Evolutionary conservation across 2,329 filamentous ascomycete species (phyloP).

Genomic region (Fusarium anguioides): DNA sequence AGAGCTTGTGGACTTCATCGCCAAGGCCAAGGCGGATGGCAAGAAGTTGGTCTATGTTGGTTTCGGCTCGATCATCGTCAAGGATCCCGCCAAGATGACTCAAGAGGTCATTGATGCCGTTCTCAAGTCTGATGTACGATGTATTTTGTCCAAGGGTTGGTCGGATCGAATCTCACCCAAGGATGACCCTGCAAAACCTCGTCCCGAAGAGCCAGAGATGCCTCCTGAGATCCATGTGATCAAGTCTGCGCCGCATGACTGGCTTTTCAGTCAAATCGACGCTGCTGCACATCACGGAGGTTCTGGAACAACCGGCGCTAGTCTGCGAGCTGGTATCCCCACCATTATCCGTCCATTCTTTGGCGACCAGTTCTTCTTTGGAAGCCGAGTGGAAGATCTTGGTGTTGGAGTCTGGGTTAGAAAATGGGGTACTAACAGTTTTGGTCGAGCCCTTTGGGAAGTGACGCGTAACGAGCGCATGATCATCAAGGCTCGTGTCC

Average conservation of each 20-base stretch:
- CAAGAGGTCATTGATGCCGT: constrained; percentile 94
- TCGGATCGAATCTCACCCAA: constrained; percentile 78
- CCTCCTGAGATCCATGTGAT: constrained; percentile 87
- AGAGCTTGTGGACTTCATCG: constrained; percentile 84
- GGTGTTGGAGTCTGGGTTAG: constrained; percentile 91
- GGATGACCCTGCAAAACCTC: constrained; percentile 58
- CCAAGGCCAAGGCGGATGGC: constrained; percentile 79
- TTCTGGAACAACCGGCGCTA: constrained; percentile 93
- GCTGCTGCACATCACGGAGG: constrained; percentile 95
- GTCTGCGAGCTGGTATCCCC: constrained; percentile 87
- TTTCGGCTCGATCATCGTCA: constrained; percentile 95
- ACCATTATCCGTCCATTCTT: constrained; percentile 98
- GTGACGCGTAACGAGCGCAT: constrained; percentile 91
- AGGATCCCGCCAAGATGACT: constrained; percentile 88
- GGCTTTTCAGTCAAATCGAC: constrained; percentile 94
- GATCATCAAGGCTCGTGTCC: constrained; percentile 82
- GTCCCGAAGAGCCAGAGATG: constrained; percentile 71
- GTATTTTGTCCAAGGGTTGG: constrained; percentile 97
- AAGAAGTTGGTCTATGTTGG: constrained; percentile 98
- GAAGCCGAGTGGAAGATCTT: constrained; percentile 87
- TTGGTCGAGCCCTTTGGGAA: constrained; percentile 90
- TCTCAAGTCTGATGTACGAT: constrained; percentile 89
- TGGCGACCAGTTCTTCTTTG: constrained; percentile 98
- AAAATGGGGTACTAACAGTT: constrained; percentile 87
- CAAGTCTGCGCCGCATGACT: constrained; percentile 92